Evolutionary conservation across 2,329 filamentous ascomycete genomes (phyloP), one percentile per base, ranked within the genome.

Genomic region (Talaromyces sp.): DNA sequence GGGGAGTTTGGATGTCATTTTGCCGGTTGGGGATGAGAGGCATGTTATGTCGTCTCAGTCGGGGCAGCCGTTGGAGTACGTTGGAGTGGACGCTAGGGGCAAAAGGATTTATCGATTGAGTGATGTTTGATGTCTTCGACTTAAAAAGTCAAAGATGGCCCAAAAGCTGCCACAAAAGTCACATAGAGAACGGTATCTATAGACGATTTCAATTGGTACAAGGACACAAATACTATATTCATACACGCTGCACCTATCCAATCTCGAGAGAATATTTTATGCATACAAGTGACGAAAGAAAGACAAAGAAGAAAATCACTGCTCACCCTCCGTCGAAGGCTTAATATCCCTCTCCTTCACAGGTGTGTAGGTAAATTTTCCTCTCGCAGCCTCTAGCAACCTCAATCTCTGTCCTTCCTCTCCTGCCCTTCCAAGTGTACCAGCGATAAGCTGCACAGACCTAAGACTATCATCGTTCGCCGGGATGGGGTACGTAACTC

Each of bases 391-490:
- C 50, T 84, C 83, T 44, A 81, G 80, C 48, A 90, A 77, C 61
- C 93, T 85, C 64, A 84, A 83, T 69, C 81, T 76, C 72, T 92
- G 88, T 40, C 95, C 95, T 59, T 84, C 81, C 78, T 96, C 82
- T 9, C 91, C 95, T 0, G 95, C 95, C 59, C 89, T 85, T 44
- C 93, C 93, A 40, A 99, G 82, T 1, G 95, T 88, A 60, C 92
- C 92, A 3, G 88, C 90, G 69, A 99, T 91, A 65, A 97, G 83
- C 69, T 89, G 86, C 57, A 92, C 84, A 67, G 88, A 88, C 65
- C 95, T 89, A 68, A 96, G 77, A 85, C 92, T 96, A 82, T 99
- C 95, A 73, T 99, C 95, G 75, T 99, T 99, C 58, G 92, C 92
- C 1, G 95, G 95, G 69, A 99, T 97, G 14, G 91, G 90, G 74